phyloP scores from a whole-genome alignment of 345 rosid genomes.

The Bruguiera gymnorhiza region DNA sequence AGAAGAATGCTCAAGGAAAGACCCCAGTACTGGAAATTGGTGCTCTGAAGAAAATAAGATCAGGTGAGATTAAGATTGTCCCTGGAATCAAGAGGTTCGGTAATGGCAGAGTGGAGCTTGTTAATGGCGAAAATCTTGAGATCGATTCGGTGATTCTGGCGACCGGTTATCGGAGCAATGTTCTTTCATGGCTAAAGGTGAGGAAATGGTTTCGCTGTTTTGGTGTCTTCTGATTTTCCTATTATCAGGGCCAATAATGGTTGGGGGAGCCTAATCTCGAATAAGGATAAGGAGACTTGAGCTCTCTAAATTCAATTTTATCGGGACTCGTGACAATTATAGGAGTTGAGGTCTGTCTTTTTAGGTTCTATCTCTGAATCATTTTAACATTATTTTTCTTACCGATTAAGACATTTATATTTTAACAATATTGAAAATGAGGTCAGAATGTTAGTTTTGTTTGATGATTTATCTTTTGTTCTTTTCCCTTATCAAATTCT shows the following conservation, averaged over 20 bases:
- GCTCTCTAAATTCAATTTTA: too few species aligned
- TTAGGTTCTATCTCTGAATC: slow-evolving; percentile 1
- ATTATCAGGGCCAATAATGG: not conserved
- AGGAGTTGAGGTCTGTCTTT: slow-evolving; percentile 12
- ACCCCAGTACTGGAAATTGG: slow-evolving; percentile 86
- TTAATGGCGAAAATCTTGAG: slow-evolving; percentile 50
- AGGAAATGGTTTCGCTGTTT: slow-evolving; percentile 18
- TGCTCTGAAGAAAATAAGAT: slow-evolving; percentile 57
- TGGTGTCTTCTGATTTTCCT: slow-evolving; percentile 27
- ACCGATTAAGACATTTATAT: slow-evolving; percentile 14
- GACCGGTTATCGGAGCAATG: slow-evolving; percentile 79
- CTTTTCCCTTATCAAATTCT: not conserved
- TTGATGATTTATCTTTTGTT: slow-evolving; percentile 16
- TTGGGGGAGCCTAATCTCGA: too few species aligned
- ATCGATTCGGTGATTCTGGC: slow-evolving; percentile 67
- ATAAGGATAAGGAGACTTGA: too few species aligned
- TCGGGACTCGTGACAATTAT: slow-evolving; percentile 24
- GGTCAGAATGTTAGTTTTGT: slow-evolving; percentile 21
- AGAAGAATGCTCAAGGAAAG: slow-evolving; percentile 60
- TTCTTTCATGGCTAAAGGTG: slow-evolving; percentile 73
- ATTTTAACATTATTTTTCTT: slow-evolving; percentile 1
- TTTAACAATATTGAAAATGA: slow-evolving; percentile 10
- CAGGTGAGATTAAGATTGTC: slow-evolving; percentile 68
- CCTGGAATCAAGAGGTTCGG: slow-evolving; percentile 64
- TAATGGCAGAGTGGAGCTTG: slow-evolving; percentile 51